Evolutionary conservation across 2,329 filamentous ascomycete species (phyloP).

Genomic region (Penicillium sp.): DNA sequence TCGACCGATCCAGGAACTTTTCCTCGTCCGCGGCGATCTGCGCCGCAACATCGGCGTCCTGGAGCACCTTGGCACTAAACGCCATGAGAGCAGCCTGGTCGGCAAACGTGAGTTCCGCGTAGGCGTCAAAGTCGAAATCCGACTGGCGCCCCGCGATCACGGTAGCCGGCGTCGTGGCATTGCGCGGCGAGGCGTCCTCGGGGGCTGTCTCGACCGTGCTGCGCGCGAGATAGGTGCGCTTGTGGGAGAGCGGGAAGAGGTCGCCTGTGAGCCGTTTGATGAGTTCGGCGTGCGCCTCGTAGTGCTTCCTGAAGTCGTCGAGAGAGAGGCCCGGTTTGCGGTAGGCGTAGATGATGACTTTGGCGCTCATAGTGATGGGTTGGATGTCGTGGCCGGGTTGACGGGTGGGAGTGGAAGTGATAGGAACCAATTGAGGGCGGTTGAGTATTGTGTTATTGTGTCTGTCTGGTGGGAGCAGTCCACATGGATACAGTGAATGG

Average conservation of each 20-base stretch:
- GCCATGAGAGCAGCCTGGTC: slow-evolving; percentile 18
- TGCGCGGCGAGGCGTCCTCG: slow-evolving; percentile 13
- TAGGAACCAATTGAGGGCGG: too few relatives aligned
- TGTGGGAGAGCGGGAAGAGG: slow-evolving; percentile 21
- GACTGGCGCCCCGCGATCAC: slow-evolving; percentile 19
- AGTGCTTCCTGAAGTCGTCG: slow-evolving; percentile 21
- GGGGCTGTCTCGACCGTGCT: slow-evolving; percentile 6
- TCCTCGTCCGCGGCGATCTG: slow-evolving; percentile 25
- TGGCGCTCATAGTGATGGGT: slow-evolving; percentile 7
- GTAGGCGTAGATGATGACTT: slow-evolving; percentile 14
- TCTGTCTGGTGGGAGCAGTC: too few relatives aligned
- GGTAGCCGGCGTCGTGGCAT: slow-evolving; percentile 17
- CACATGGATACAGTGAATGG: too few relatives aligned
- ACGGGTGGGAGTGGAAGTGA: too few relatives aligned
- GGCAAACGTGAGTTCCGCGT: slow-evolving; percentile 20
- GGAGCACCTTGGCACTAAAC: slow-evolving; percentile 16
- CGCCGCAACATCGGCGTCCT: slow-evolving; percentile 15
- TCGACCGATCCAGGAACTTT: slow-evolving; percentile 19
- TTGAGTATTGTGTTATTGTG: too few relatives aligned
- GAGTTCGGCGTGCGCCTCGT: slow-evolving; percentile 22
- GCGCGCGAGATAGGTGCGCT: slow-evolving; percentile 21
- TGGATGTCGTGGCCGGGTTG: too few relatives aligned
- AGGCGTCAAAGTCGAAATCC: slow-evolving; percentile 23
- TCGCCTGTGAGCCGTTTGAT: slow-evolving; percentile 19
- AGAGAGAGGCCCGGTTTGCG: slow-evolving; percentile 23